phyloP scores from a whole-genome alignment of 2,329 filamentous ascomycete genomes.

The Penicillium sp. region DNA sequence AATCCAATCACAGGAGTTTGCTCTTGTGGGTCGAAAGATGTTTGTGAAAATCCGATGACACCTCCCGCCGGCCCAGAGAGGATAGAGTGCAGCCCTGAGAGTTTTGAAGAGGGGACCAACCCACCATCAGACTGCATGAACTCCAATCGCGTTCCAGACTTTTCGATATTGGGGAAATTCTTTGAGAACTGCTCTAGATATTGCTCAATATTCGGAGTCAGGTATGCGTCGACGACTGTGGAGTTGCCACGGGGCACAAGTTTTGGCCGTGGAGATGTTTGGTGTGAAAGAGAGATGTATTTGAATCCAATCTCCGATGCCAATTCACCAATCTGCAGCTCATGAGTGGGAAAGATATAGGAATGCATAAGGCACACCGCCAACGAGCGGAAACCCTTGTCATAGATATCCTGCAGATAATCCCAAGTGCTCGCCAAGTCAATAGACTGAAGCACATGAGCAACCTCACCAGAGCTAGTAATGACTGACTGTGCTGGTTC shows the following conservation, averaged over 20 bases:
- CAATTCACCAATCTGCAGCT: conserved; percentile 70
- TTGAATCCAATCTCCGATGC: conserved; percentile 75
- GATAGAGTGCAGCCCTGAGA: conserved; percentile 83
- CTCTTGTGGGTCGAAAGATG: conserved; percentile 79
- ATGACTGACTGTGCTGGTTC: background rate
- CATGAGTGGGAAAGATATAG: conserved; percentile 83
- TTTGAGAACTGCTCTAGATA: conserved; percentile 54
- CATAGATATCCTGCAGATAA: conserved; percentile 65
- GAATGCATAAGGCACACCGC: conserved; percentile 86
- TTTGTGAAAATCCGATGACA: conserved; percentile 87
- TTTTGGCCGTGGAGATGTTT: conserved; percentile 83
- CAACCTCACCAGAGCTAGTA: conserved; percentile 58
- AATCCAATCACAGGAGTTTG: conserved; percentile 84
- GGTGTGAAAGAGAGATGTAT: conserved; percentile 69
- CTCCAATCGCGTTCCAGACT: conserved; percentile 10
- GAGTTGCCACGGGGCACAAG: conserved; percentile 71
- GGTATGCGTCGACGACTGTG: conserved; percentile 74
- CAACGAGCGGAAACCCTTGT: conserved; percentile 70
- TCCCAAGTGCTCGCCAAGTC: conserved; percentile 51
- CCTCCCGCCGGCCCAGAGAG: conserved; percentile 88
- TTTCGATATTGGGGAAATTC: background rate
- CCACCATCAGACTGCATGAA: conserved; percentile 83
- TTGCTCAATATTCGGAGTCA: conserved; percentile 73
- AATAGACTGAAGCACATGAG: conserved; percentile 81
- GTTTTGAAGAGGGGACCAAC: conserved; percentile 57